Percentiles rank a stretch among this genome's conserved stretches.
These are phyloP conservation scores for Polychaeton citri DNA, from an alignment of 2,329 filamentous ascomycete species.

Conservation along the genomic window DNA sequence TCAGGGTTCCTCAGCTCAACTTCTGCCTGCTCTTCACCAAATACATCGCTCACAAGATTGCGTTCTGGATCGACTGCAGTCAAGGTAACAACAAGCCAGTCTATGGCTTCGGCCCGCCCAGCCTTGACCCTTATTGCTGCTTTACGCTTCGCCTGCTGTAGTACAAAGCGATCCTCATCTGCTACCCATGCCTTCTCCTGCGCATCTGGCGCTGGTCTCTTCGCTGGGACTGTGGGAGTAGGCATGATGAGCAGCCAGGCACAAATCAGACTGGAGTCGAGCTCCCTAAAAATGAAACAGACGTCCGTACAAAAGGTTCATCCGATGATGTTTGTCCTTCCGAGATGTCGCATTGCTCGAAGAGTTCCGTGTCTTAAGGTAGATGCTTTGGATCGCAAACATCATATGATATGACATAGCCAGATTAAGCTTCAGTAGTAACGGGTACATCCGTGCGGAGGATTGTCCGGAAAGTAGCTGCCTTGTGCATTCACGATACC, in stretches of 20 bases:
- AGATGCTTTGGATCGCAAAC: no score
- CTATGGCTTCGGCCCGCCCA: slow-evolving; percentile 79
- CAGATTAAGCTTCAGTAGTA: no score
- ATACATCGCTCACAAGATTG: slow-evolving; percentile 64
- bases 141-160: slow-evolving; percentile 97
- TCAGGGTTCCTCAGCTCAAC: slow-evolving; percentile 70
- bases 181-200: slow-evolving; percentile 60
- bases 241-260: slow-evolving; percentile 3
- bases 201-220: slow-evolving; percentile 30
- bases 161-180: slow-evolving; percentile 87
- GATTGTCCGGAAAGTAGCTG: no score
- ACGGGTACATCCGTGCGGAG: no score
- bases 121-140: slow-evolving; percentile 88
- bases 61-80: slow-evolving; percentile 76
- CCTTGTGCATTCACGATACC: no score
- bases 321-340: no score
- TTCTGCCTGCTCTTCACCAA: slow-evolving; percentile 48
- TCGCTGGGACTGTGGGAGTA: slow-evolving; percentile 24
- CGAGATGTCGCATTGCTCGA: no score
- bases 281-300: no score
- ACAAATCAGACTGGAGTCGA: no score
- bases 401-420: no score
- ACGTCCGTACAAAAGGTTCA: no score
- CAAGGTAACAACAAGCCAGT: slow-evolving; percentile 83
- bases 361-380: no score